These are phyloP conservation scores for Verbena officinalis DNA, from an alignment of 257 asterid species.

Conservation along the genomic window DNA sequence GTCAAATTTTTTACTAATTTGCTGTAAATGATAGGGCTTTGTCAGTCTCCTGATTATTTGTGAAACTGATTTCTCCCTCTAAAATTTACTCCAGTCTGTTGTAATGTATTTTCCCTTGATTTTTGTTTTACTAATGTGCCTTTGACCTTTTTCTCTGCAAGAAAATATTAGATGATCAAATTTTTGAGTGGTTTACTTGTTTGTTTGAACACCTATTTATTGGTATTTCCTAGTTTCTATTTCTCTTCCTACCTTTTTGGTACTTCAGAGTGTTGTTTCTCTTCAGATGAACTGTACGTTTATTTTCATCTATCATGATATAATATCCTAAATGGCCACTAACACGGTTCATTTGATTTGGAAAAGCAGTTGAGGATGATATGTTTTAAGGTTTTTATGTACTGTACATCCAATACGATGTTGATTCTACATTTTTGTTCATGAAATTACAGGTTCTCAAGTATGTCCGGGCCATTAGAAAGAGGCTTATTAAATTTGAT, in stretches of 20 bases:
- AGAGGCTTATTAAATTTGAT: conserved; percentile 71
- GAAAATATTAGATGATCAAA: not conserved
- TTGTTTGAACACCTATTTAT: not conserved
- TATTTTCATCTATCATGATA: not conserved
- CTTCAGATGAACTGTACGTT: conserved; percentile 6
- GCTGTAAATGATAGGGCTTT: not conserved
- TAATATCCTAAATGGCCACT: not conserved
- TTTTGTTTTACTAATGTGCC: conserved; percentile 1
- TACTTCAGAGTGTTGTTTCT: too few relatives aligned
- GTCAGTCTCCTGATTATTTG: not conserved
- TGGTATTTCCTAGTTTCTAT: not conserved
- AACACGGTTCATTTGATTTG: not conserved
- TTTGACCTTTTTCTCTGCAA: not conserved
- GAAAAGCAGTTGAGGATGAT: not conserved
- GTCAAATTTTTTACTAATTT: not conserved
- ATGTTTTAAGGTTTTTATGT: not conserved
- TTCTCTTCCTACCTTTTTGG: not conserved
- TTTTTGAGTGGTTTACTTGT: not conserved
- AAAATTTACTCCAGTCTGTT: too few relatives aligned
- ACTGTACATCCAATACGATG: conserved; percentile 5
- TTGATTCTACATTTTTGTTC: conserved; percentile 2
- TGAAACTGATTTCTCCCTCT: too few relatives aligned
- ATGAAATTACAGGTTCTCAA: conserved; percentile 61
- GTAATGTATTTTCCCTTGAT: too few relatives aligned
- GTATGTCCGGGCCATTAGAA: conserved; percentile 78